Evolutionary conservation across 1,139 yeast genomes (phyloP), one percentile per base, ranked within the genome.

Genomic region (Sugiyamaella xylanicola): DNA sequence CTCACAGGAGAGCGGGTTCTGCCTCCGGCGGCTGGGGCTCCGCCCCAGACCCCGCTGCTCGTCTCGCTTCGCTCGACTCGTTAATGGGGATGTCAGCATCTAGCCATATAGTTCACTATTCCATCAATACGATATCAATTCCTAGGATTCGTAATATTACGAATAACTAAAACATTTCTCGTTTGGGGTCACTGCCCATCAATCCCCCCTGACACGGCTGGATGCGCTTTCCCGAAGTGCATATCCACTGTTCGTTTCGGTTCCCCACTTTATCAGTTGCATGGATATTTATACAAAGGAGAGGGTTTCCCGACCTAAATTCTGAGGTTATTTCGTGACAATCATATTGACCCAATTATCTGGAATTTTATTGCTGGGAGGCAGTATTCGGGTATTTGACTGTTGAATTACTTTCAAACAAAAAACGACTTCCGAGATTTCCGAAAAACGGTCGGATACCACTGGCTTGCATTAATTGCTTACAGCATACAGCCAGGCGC

Each of bases 171-270:
- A n/a, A n/a, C n/a, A n/a, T n/a, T n/a, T n/a, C n/a, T 25, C 29
- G 9, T 37, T 15, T 37, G 13, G 22, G 9, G 16, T 7, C 22
- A n/a, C 22, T 16, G 20, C 44, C 44, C 13, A n/a, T 25, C 29
- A 5, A 20, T 20, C 11, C 48, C 48, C 48, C 48, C 48, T 45
- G 48, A 45, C 48, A 35, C 48, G 48, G 48, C 48, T 45, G 36
- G 15, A 9, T 35, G 16, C n/a, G n/a, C n/a, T n/a, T n/a, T 39
- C 37, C 29, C 15, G 8, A 13, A 8, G 15, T 32, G 37, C 37
- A 32, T 8, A 32, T 8, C 37, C 4, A 8, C 15, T 11, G 4
- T 8, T 4, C 32, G 9, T 25, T 25, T 25, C 32, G 32, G 32
- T 25, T 32, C 37, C 37, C 37, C 37, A 32, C 37, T 32, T 32